Base-by-base conservation (phyloP, 1,284 basidiomycete genomes). In the Cutaneotrichosporon cutaneum region DNA sequence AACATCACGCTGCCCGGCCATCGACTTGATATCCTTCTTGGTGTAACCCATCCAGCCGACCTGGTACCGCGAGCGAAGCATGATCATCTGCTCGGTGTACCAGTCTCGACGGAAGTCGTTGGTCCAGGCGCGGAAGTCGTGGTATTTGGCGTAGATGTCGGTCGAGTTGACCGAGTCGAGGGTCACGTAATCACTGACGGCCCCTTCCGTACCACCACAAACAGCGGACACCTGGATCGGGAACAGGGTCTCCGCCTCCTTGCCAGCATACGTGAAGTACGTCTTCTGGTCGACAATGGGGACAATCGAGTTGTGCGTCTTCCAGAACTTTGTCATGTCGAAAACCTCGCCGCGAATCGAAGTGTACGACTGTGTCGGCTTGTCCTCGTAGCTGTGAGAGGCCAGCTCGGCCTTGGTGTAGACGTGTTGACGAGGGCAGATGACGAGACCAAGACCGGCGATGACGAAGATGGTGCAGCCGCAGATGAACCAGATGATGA, bases 211-310 rank as follows among this genome's bases (percentile, higher is more conserved):
- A 56, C 95, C 94, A 65, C 92, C 90, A 80, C 96, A 99, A 5
- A 99, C 83, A 1, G 95, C 93, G 73, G 87, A 90, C 75, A 99
- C 94, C 83, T 99, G 95, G 21, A 99, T 90, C 13, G 95, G 96
- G 85, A 99, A 98, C 56, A 99, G 82, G 61, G 84, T 79, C 54
- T 91, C 88, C 1, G 90, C 85, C 56, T 88, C 83, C 14, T 83
- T 77, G 13, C 95, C 94, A 26, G 92, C 92, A 70, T 97, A 98
- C 65, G 92, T 79, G 58, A 58, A 55, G 48, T 30, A 51, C 0
- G 85, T 81, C 77, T 91, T 92, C 27, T 81, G 69, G 1, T 88
- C 85, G 0, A 97, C 87, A 48, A 98, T 88, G 8, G 82, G 82
- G 2, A 97, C 85, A n/a, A 86, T 79, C 4, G 85, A 83, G 58